These are phyloP conservation scores for Entonaema liquescens DNA, from an alignment of 495 filamentous ascomycete genomes.

Conservation along the genomic window DNA sequence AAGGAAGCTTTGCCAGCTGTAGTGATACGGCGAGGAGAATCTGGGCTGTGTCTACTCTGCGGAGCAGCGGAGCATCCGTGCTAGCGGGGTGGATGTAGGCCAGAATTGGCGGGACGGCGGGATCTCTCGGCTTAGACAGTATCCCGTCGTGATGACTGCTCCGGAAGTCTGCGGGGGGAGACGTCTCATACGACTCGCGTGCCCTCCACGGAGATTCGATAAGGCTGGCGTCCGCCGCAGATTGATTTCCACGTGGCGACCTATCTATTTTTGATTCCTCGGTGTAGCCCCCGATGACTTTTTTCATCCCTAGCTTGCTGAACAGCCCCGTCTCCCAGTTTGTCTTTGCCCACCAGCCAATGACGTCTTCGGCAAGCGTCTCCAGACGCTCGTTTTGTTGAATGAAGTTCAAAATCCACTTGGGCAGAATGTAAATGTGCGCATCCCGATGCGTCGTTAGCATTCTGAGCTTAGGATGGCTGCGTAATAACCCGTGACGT, in stretches of 20 bases:
- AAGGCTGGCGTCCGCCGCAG: conserved; percentile 21
- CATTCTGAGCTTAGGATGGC: conserved; percentile 78
- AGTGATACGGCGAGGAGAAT: conserved; percentile 83
- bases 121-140: conserved; percentile 25
- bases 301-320: conserved; percentile 75
- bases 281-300: conserved; percentile 63
- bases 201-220: conserved; percentile 42
- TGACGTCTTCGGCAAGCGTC: conserved; percentile 86
- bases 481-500: conserved; percentile 73
- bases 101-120: conserved; percentile 72
- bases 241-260: conserved; percentile 21
- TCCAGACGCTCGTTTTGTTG: conserved; percentile 79
- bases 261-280: conserved; percentile 14
- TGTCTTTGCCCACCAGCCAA: conserved; percentile 95
- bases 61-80: conserved; percentile 66
- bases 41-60: conserved; percentile 86
- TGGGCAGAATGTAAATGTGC: conserved; percentile 91
- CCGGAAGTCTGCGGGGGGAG: conserved; percentile 33
- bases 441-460: conserved; percentile 83
- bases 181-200: conserved; percentile 35
- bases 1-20: conserved; percentile 78
- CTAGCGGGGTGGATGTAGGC: conserved; percentile 73
- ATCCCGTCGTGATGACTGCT: conserved; percentile 26
- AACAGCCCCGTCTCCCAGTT: conserved; percentile 85
- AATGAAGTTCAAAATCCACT: conserved; percentile 88